These are phyloP conservation scores for Tylopilus microsporus DNA, from an alignment of 1,284 basidiomycete species.

Conservation along the genomic window DNA sequence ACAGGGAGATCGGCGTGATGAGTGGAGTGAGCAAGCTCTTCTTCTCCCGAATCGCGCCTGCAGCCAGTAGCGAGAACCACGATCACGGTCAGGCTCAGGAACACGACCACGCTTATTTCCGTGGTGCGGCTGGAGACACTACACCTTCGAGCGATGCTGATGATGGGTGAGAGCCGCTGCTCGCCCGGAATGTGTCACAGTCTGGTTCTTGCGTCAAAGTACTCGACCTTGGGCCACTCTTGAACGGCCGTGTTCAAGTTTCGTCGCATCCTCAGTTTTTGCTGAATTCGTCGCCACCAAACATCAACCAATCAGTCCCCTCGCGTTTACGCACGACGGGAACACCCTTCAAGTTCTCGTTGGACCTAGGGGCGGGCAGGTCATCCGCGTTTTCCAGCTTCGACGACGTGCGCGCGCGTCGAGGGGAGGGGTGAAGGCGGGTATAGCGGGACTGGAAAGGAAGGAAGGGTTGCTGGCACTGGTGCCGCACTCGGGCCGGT, in stretches of 20 bases:
- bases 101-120: conserved; percentile 1
- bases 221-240: conserved; percentile 48
- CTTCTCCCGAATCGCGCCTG: too few species aligned
- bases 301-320: conserved; percentile 46
- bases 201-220: conserved; percentile 47
- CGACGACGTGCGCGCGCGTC: conserved; percentile 37
- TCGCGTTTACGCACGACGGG: conserved; percentile 61
- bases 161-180: conserved; percentile 6
- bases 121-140: conserved; percentile 10
- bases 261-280: conserved; percentile 32
- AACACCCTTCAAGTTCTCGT: conserved; percentile 46
- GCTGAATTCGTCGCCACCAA: conserved; percentile 47
- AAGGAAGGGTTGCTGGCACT: conserved; percentile 6
- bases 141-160: conserved; percentile 14
- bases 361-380: conserved; percentile 57
- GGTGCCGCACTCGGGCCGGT: conserved; percentile 6
- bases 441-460: conserved; percentile 1
- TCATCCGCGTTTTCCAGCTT: conserved; percentile 53
- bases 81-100: too few species aligned
- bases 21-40: too few species aligned
- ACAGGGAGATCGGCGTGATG: conserved; percentile 9
- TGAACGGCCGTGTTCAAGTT: conserved; percentile 15
- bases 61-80: too few species aligned
- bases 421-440: conserved; percentile 3
- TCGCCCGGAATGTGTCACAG: background rate